These are phyloP conservation scores for Trichoderma brevicompactum DNA, from an alignment of 2,329 filamentous ascomycete genomes.

Conservation along the genomic window DNA sequence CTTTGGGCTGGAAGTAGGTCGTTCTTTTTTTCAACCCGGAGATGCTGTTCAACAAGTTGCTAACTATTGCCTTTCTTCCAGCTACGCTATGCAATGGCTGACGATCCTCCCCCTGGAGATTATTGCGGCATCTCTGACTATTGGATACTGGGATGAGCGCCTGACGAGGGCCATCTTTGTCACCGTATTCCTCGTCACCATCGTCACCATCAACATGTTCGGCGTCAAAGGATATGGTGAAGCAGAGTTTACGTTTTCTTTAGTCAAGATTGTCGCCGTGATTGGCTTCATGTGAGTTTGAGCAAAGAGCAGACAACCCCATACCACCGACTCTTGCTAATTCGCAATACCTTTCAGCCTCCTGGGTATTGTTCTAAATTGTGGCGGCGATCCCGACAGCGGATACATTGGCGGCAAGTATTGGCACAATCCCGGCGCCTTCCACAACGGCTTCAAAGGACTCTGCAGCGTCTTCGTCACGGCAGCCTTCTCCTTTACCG, in stretches of 20 bases:
- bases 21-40: too few species aligned
- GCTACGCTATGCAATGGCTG: conserved; percentile 87
- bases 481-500: conserved; percentile 75
- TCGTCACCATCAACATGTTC: conserved; percentile 83
- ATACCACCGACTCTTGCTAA: neutral
- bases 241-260: conserved; percentile 84
- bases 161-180: conserved; percentile 78
- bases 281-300: conserved; percentile 79
- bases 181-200: conserved; percentile 75
- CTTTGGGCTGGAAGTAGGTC: conserved; percentile 89
- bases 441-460: conserved; percentile 82
- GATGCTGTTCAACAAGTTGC: neutral
- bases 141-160: conserved; percentile 74
- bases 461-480: conserved; percentile 77
- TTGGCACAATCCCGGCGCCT: conserved; percentile 79
- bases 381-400: conserved; percentile 72
- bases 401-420: conserved; percentile 80
- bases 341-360: conserved; percentile 56
- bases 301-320: neutral
- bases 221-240: conserved; percentile 89
- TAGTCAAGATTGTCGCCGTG: conserved; percentile 83
- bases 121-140: conserved; percentile 82
- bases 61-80: conserved; percentile 39
- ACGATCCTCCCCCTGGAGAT: conserved; percentile 83
- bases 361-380: conserved; percentile 82